A percentile compares a stretch with the other conserved stretches of the same genome.
These are phyloP conservation scores for Eimeria sp. DNA, from an alignment of 169 alveolate genomes.

Conservation along the genomic window DNA sequence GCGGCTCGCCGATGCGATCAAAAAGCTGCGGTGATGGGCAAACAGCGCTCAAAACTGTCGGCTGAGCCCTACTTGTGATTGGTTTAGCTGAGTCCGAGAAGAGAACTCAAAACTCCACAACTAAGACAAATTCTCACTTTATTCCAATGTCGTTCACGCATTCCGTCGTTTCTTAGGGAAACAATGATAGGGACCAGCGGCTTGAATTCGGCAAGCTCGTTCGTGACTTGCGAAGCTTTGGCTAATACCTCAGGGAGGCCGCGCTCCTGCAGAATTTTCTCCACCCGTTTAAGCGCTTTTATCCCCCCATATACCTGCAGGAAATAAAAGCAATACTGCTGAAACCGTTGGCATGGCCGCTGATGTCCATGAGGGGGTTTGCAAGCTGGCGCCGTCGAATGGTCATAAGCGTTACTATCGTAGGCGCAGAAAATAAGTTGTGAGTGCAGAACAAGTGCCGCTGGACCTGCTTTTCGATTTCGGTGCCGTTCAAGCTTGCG, in stretches of 20 bases:
- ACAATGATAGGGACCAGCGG: constrained; percentile 95
- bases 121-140: constrained; percentile 63
- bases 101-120: neutral
- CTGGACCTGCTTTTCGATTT: constrained; percentile 68
- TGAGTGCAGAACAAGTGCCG: neutral
- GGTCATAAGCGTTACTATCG: neutral
- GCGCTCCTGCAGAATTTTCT: constrained; percentile 72
- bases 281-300: constrained; percentile 56
- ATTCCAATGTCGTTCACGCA: constrained; percentile 97
- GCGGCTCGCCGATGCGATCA: constrained; percentile 72
- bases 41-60: neutral
- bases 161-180: constrained; percentile 95
- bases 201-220: constrained; percentile 92
- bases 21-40: constrained; percentile 19
- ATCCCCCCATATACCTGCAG: constrained; percentile 55
- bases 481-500: constrained; percentile 92
- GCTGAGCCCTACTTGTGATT: neutral
- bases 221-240: constrained; percentile 89
- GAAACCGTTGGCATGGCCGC: neutral
- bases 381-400: neutral
- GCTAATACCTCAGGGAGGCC: constrained; percentile 83
- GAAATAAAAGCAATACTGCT: neutral
- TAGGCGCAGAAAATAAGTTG: neutral
- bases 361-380: neutral
- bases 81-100: neutral